Conservation (phyloP, 345 rosid species). For the Eucalyptus virginea region DNA sequence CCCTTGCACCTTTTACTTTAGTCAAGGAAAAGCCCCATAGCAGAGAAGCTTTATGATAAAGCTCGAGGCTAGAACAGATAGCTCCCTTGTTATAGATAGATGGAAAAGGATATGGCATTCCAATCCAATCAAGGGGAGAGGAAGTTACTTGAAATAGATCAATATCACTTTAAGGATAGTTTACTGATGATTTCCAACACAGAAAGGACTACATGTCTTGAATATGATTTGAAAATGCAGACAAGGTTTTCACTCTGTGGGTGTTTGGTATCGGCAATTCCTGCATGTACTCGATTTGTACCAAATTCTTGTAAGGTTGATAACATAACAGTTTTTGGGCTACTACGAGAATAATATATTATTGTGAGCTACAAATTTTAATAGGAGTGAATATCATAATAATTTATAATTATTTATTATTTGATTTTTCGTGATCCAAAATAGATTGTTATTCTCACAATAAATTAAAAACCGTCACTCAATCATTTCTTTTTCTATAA, state of each 20-base stretch:
- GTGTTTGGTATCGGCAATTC: not conserved
- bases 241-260: not conserved
- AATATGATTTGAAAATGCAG: too few species aligned
- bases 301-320: too few species aligned
- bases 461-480: accelerated
- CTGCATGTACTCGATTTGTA: not conserved
- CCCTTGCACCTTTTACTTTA: not conserved
- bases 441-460: too few species aligned
- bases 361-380: too few species aligned
- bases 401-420: too few species aligned
- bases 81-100: not conserved
- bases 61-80: not conserved
- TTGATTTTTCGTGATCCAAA: too few species aligned
- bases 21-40: not conserved
- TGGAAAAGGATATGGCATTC: not conserved
- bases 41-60: too few species aligned
- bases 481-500: too few species aligned
- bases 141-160: not conserved
- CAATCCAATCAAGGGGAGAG: not conserved
- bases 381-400: too few species aligned
- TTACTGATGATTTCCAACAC: not conserved
- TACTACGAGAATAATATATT: too few species aligned
- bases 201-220: not conserved
- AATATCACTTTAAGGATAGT: not conserved
- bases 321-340: too few species aligned